Evolutionary conservation across 2,329 filamentous ascomycete species (phyloP).

Genomic region (Didymosphaeria variabile): DNA sequence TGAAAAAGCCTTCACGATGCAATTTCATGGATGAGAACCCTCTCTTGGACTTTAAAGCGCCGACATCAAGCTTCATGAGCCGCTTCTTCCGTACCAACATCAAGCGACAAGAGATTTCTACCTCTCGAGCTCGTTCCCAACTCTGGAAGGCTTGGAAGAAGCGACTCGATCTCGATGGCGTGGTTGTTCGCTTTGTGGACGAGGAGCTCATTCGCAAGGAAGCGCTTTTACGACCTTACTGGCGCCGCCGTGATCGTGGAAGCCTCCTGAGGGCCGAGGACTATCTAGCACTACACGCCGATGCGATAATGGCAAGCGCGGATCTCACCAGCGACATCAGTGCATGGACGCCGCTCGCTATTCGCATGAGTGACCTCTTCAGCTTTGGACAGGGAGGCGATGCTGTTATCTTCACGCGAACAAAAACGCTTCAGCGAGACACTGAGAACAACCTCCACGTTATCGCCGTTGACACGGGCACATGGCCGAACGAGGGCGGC

Average conservation of each 20-base stretch:
- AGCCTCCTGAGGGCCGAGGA: slow-evolving; percentile 49
- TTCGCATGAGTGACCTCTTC: slow-evolving; percentile 61
- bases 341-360: slow-evolving; percentile 62
- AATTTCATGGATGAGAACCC: slow-evolving; percentile 61
- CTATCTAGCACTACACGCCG: slow-evolving; percentile 54
- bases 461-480: slow-evolving; percentile 53
- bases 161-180: slow-evolving; percentile 48
- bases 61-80: slow-evolving; percentile 43
- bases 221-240: slow-evolving; percentile 47
- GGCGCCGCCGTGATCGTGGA: slow-evolving; percentile 50
- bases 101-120: slow-evolving; percentile 51
- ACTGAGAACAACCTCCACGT: slow-evolving; percentile 52
- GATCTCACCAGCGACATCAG: slow-evolving; percentile 62
- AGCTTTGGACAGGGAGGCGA: slow-evolving; percentile 64
- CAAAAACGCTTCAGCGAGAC: slow-evolving; percentile 57
- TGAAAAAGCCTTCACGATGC: slow-evolving; percentile 51
- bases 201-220: slow-evolving; percentile 50
- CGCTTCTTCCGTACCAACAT: slow-evolving; percentile 50
- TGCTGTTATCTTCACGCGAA: slow-evolving; percentile 60
- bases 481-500: slow-evolving; percentile 55
- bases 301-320: slow-evolving; percentile 61
- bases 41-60: slow-evolving; percentile 57
- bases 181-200: slow-evolving; percentile 52
- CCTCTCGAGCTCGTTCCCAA: slow-evolving; percentile 49
- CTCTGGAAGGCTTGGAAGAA: slow-evolving; percentile 54